A percentile compares a stretch with the other conserved stretches of the same genome.
Evolutionary conservation across 169 alveolate species (phyloP).

Genomic region (Blepharisma undulans): DNA sequence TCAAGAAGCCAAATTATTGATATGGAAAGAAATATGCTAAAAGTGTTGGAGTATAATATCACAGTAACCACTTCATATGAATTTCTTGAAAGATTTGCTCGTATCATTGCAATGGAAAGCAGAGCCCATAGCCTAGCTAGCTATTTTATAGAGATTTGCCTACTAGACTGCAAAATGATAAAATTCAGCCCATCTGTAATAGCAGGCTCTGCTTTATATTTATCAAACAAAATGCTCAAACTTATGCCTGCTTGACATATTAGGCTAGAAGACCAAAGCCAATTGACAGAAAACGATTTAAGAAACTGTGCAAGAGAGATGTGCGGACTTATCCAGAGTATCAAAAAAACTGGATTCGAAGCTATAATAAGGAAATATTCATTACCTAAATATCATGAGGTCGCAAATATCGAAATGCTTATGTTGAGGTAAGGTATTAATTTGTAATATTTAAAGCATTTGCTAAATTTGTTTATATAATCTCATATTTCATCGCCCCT

Average conservation of each 20-base stretch:
- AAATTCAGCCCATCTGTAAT: constrained; percentile 66
- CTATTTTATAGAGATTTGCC: constrained; percentile 71
- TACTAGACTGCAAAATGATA: constrained; percentile 67
- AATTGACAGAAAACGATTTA: constrained; percentile 30
- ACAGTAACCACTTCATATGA: constrained; percentile 59
- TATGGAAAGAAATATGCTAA: constrained; percentile 61
- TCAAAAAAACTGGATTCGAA: constrained; percentile 61
- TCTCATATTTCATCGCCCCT: too few species aligned
- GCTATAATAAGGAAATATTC: constrained; percentile 78
- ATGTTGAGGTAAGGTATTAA: neutral
- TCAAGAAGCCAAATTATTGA: constrained; percentile 50
- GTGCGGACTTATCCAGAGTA: constrained; percentile 54
- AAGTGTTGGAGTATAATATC: constrained; percentile 51
- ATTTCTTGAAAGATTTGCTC: constrained; percentile 55
- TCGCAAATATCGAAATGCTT: constrained; percentile 47
- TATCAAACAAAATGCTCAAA: constrained; percentile 56
- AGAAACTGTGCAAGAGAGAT: constrained; percentile 76
- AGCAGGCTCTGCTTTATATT: constrained; percentile 77
- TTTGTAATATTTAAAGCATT: neutral
- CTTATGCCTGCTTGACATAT: neutral
- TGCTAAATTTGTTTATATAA: too few species aligned
- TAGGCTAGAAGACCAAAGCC: neutral
- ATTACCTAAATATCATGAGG: constrained; percentile 60
- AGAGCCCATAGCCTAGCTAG: constrained; percentile 33
- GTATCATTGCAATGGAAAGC: neutral